These are phyloP conservation scores for Vinca minor DNA, from an alignment of 257 asterid genomes.

Conservation along the genomic window DNA sequence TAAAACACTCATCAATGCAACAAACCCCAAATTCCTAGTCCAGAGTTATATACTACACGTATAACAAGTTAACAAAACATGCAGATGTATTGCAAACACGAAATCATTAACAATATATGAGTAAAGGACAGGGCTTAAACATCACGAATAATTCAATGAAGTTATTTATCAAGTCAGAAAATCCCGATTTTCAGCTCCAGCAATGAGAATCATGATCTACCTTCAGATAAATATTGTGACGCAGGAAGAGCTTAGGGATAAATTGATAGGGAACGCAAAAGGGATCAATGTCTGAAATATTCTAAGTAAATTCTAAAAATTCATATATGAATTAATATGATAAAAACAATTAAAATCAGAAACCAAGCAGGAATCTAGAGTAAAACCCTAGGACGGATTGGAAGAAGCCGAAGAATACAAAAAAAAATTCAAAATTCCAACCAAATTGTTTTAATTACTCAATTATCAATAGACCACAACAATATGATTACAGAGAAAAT, in stretches of 20 bases:
- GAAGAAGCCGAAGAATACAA: neutral
- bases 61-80: neutral
- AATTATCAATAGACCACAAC: neutral
- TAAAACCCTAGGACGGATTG: neutral
- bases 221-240: neutral
- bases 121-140: neutral
- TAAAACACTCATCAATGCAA: neutral
- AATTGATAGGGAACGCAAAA: too few species aligned
- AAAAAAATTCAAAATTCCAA: neutral
- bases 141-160: neutral
- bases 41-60: neutral
- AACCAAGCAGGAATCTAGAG: neutral
- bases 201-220: neutral
- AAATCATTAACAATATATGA: neutral
- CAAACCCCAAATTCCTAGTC: neutral
- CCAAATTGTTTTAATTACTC: neutral
- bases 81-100: neutral
- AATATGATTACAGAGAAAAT: neutral
- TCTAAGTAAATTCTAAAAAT: too few species aligned
- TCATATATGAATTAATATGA: neutral
- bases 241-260: too few species aligned
- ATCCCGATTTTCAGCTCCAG: neutral
- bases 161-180: neutral
- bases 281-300: too few species aligned
- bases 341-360: neutral